A percentile compares a stretch with the other conserved stretches of the same genome.
phyloP scores from a whole-genome alignment of 306 rosid species.

The Vachellia collinsii region DNA sequence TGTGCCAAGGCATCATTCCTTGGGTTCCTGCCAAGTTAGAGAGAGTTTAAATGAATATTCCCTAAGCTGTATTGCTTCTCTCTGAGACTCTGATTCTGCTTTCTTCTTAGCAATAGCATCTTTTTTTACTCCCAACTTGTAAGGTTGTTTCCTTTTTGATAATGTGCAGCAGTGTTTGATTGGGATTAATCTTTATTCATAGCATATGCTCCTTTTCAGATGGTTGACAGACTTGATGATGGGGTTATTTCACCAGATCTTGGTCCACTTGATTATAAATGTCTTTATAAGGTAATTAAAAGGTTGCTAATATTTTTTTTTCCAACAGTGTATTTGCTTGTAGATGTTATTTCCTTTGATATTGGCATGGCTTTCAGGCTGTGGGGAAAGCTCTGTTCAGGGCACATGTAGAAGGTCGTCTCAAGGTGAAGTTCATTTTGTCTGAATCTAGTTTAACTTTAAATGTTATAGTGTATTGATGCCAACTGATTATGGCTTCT shows the following conservation, averaged over 20 bases:
- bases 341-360: slow-evolving; percentile 43
- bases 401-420: slow-evolving; percentile 99
- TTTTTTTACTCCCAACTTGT: slow-evolving; percentile 13
- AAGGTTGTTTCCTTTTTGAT: slow-evolving; percentile 19
- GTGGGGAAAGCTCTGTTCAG: slow-evolving; percentile 95
- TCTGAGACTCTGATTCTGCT: background rate
- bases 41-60: slow-evolving; percentile 23
- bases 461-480: slow-evolving; percentile 26
- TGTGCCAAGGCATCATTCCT: slow-evolving; percentile 24
- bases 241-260: slow-evolving; percentile 72
- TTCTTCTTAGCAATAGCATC: slow-evolving; percentile 13
- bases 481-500: slow-evolving; percentile 37
- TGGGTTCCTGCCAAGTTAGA: slow-evolving; percentile 23
- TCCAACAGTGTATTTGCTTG: slow-evolving; percentile 14
- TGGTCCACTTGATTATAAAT: slow-evolving; percentile 85
- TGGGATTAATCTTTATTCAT: slow-evolving; percentile 32
- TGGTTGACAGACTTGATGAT: slow-evolving; percentile 96
- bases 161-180: slow-evolving; percentile 14
- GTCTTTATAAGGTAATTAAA: slow-evolving; percentile 82
- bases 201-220: slow-evolving; percentile 57
- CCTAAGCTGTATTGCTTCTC: background rate
- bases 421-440: slow-evolving; percentile 63
- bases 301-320: slow-evolving; percentile 17
- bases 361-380: slow-evolving; percentile 68
- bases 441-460: background rate